Conservation (phyloP, 768 basidiomycete species). For the Agaricus bisporus region DNA sequence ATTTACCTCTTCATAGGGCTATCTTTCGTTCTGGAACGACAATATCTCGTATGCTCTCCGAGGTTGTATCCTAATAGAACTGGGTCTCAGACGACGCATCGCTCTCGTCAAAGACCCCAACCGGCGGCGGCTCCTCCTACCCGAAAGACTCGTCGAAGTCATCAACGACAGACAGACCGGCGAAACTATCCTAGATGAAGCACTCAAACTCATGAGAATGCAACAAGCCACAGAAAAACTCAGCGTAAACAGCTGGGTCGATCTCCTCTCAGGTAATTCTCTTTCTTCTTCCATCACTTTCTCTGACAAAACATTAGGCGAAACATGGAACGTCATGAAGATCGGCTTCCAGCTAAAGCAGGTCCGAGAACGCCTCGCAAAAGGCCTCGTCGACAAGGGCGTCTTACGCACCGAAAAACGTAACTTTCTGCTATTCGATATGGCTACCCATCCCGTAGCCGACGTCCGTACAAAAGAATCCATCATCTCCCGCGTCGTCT, state of each 20-base stretch:
- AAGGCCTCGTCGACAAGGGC: constrained; percentile 97
- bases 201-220: constrained; percentile 90
- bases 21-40: constrained; percentile 99
- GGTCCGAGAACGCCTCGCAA: constrained; percentile 95
- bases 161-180: constrained; percentile 91
- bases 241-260: constrained; percentile 89
- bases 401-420: constrained; percentile 98
- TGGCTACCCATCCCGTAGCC: constrained; percentile 98
- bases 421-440: constrained; percentile 98
- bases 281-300: neutral
- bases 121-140: constrained; percentile 64
- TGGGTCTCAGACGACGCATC: constrained; percentile 92
- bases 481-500: constrained; percentile 68
- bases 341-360: constrained; percentile 99
- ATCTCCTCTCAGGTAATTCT: constrained; percentile 82
- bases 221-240: constrained; percentile 71
- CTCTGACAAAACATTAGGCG: constrained; percentile 51
- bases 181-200: constrained; percentile 94
- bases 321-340: constrained; percentile 99
- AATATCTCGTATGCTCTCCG: constrained; percentile 98
- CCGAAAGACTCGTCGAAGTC: constrained; percentile 86
- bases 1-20: constrained; percentile 41
- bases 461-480: constrained; percentile 87
- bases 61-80: constrained; percentile 97
- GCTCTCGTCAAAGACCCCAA: constrained; percentile 83